Conservation (phyloP, 345 rosid species). For the Salix suchowensis region DNA sequence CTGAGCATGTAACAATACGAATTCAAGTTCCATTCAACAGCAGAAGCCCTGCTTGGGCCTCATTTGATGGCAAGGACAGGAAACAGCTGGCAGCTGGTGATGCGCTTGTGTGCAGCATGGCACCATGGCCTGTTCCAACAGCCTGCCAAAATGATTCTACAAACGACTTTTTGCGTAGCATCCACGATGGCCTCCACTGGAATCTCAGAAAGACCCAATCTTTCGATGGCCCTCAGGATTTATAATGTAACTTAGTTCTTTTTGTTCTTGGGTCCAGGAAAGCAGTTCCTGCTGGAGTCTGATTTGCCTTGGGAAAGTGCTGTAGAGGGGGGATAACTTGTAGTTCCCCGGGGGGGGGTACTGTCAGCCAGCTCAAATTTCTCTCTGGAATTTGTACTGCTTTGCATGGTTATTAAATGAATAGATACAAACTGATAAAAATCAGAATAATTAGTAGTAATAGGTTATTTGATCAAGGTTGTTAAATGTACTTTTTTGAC, state of each 20-base stretch:
- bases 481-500: no score
- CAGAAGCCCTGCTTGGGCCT: constrained; percentile 89
- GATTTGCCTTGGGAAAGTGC: no score
- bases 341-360: neutral
- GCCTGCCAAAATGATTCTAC: constrained; percentile 89
- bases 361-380: neutral
- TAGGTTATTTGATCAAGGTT: no score
- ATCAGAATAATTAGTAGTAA: no score
- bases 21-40: constrained; percentile 89
- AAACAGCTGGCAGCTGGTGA: constrained; percentile 78
- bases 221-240: constrained; percentile 65
- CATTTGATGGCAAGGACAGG: constrained; percentile 94
- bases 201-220: constrained; percentile 80
- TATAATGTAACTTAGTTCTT: neutral
- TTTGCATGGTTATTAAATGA: neutral
- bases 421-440: neutral
- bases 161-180: constrained; percentile 77
- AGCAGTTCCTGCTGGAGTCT: neutral
- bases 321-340: no score
- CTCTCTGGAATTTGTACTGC: neutral
- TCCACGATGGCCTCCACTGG: constrained; percentile 98
- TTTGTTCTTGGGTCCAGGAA: neutral
- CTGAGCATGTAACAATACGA: constrained; percentile 84
- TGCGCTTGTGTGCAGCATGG: constrained; percentile 95
- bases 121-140: constrained; percentile 96